Base-by-base conservation (phyloP, 2,329 filamentous ascomycete species). In the Xylaria sp. region DNA sequence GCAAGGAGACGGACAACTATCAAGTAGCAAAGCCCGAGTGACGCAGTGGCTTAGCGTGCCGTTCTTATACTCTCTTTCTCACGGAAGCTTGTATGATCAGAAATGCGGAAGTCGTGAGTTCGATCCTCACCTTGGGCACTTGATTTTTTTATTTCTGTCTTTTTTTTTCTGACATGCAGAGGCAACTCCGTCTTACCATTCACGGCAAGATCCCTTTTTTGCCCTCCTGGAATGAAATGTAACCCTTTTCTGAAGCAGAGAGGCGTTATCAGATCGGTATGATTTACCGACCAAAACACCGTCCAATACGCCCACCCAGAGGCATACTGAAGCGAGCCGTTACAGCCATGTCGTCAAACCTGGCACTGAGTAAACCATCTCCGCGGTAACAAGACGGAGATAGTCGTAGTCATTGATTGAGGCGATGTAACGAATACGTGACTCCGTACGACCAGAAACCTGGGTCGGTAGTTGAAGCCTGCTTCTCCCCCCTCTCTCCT, bases 91-190 rank as follows among this genome's bases (percentile, higher is more conserved):
- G 58, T 62, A 49, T 59, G 57, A 52, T 57, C 54, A 47, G 59
- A 57, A 58, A 62, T 62, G 60, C 60, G 56, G 56, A 62, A 49
- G 60, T 59, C 60, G 60, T 62, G 58, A 62, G 60, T 62, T 62
- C 60, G 57, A 62, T 55, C 60, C 60, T 62, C 60, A 62, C 60
- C 57, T 62, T 52, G 54, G 53, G 54, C 51, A 62, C 37, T 42
- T 42, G 37, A 42, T 42, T 42, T 16, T 4, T 51, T 54, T 59
- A 50, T 47, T 13, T 37, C 23, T 19, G 30, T 46, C 8, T 46
- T n/a, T 16, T 46, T 46, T 46, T 46, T 42, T 8, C 9, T 42
- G 37, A 30, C 23, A 30, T 30, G 37, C 8, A 42, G 9, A 42
- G 1, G 37, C 11, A 42, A 9, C 37, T 42, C 8, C 23, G 23